Evolutionary conservation across 1,284 basidiomycete species (phyloP).

Genomic region (Butyriboletus regius): DNA sequence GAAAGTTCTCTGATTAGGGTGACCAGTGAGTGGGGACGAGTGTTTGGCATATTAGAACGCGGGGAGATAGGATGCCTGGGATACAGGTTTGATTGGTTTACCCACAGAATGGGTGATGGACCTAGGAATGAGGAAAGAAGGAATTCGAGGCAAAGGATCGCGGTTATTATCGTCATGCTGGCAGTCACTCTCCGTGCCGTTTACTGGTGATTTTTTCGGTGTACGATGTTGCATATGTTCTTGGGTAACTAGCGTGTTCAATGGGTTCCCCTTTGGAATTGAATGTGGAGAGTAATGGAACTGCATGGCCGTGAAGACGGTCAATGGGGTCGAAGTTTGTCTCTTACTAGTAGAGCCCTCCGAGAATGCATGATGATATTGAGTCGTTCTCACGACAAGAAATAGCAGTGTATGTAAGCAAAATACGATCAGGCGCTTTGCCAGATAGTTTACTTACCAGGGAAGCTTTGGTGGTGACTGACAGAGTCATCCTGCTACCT

Average conservation of each 20-base stretch:
- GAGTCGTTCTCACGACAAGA: no score
- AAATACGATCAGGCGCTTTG: no score
- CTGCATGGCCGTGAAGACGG: no score
- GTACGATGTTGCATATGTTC: background rate
- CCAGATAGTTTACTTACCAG: no score
- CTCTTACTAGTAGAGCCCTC: no score
- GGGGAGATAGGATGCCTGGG: conserved; percentile 37
- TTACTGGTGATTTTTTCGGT: background rate
- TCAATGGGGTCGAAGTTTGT: no score
- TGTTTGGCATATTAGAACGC: conserved; percentile 42
- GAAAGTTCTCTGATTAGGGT: conserved; percentile 49
- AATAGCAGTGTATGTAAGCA: no score
- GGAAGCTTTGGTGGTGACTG: no score
- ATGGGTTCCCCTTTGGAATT: background rate
- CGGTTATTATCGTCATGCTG: conserved; percentile 17
- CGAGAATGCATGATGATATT: no score
- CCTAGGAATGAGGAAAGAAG: conserved; percentile 40
- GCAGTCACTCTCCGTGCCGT: background rate
- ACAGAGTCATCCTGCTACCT: no score
- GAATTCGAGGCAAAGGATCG: conserved; percentile 33
- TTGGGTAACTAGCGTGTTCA: background rate
- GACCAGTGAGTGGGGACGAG: conserved; percentile 45
- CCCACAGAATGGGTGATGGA: conserved; percentile 36
- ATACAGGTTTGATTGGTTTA: conserved; percentile 52
- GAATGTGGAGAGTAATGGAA: background rate